Base-by-base conservation (phyloP, 345 rosid genomes). In the Corymbia maculata region DNA sequence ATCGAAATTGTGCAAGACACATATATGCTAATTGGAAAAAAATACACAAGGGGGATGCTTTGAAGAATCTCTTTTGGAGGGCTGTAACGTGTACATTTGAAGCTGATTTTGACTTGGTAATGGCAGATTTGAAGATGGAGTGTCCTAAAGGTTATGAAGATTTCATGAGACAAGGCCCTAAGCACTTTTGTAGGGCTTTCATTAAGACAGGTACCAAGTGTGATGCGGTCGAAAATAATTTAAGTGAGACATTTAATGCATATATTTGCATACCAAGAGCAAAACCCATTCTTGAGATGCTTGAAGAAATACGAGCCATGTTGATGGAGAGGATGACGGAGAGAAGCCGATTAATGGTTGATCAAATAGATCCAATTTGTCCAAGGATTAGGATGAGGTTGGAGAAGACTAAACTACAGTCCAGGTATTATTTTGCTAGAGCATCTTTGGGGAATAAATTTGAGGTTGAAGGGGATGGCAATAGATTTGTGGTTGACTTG, bases 11-110 rank as follows among this genome's bases (percentile, higher is more conserved):
- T 87, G 61, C 68, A 8, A 51, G 44, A 19, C 51, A 87, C n/a
- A 79, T 87, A 2, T 87, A 87, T 75, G 11, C 22, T 7, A 52
- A 52, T 9, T 87, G 86, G 86, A 55, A 82, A 61, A 82, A 79
- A 52, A 52, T 24, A 10, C 70, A 80, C 16, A 22, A 5, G 11
- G 0, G 86, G 5, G 4, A 47, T 11, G 24, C 3, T 9, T 26
- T 88, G 45, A 88, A 9, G 52, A 82, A 17, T 4, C 16, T 42
- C 4, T 88, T 88, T 0, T 88, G 7, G 44, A 45, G 8, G 26
- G 75, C 52, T 26, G 13, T 53, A 7, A 82, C 10, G 26, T 2
- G 30, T 42, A 80, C 55, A 8, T 68, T 42, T 22, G 51, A 87
- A 30, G n/a, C 4, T 36, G 0, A 53, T 42, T 88, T 52, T 42